phyloP scores from a whole-genome alignment of 768 basidiomycete species.

The Tephrocybe sp. region DNA sequence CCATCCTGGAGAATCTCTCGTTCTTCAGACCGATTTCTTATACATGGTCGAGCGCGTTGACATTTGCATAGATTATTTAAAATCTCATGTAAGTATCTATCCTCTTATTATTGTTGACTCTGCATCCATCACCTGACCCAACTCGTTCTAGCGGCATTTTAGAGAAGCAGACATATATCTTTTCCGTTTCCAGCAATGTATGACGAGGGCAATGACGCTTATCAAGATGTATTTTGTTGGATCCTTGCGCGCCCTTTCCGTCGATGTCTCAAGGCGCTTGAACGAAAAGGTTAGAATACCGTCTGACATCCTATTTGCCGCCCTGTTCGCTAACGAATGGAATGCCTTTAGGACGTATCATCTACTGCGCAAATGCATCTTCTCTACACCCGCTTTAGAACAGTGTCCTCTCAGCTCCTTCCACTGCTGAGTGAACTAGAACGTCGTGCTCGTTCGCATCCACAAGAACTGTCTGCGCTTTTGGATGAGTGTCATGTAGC shows the following conservation, averaged over 20 bases:
- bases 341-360: constrained; percentile 61
- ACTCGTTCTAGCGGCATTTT: constrained; percentile 68
- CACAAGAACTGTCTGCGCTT: constrained; percentile 80
- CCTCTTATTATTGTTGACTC: neutral
- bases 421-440: constrained; percentile 87
- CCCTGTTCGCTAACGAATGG: neutral
- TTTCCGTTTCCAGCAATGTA: constrained; percentile 97
- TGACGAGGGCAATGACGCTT: constrained; percentile 96
- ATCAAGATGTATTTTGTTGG: constrained; percentile 97
- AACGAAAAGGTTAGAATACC: constrained; percentile 59
- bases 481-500: constrained; percentile 85
- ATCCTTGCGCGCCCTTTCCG: constrained; percentile 72
- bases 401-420: constrained; percentile 65
- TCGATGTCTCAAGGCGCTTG: constrained; percentile 74
- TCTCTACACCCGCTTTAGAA: constrained; percentile 84
- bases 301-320: neutral
- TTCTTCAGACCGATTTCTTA: constrained; percentile 87
- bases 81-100: constrained; percentile 65
- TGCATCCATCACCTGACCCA: neutral
- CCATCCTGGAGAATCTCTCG: constrained; percentile 88
- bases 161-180: constrained; percentile 91
- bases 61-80: constrained; percentile 89
- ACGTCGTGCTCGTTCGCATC: constrained; percentile 67
- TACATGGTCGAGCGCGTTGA: constrained; percentile 97
- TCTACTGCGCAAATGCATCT: constrained; percentile 79